Evolutionary conservation across 2,329 filamentous ascomycete genomes (phyloP).

Genomic region (Ceratocystis albifundus): DNA sequence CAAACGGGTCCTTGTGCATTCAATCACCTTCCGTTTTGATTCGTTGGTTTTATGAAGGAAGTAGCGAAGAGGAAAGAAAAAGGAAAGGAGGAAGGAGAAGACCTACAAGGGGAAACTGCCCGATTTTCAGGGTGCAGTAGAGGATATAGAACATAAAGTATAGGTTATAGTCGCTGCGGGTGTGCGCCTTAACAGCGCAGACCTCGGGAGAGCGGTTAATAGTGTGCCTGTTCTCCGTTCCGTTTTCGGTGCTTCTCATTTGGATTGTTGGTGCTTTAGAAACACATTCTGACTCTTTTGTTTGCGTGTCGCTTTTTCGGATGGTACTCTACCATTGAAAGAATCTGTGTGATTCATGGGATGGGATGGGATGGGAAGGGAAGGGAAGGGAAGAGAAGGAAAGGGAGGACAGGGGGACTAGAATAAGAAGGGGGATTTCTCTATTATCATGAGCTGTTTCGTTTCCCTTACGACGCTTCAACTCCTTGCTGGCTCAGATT

Average conservation of each 20-base stretch:
- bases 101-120: not conserved
- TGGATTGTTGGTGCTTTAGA: not conserved
- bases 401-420: not conserved
- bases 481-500: conserved; percentile 2
- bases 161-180: not conserved
- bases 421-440: not conserved
- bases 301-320: not conserved
- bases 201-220: too few species aligned
- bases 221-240: not conserved
- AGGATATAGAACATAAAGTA: not conserved
- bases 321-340: not conserved
- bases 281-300: not conserved
- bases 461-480: not conserved
- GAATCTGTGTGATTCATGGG: not conserved
- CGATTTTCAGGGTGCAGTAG: not conserved
- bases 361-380: not conserved
- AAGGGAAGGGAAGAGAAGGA: not conserved
- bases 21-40: not conserved
- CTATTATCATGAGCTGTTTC: not conserved
- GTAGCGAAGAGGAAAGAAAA: not conserved
- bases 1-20: not conserved
- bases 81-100: not conserved
- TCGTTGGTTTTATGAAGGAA: not conserved
- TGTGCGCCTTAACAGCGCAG: too few species aligned
- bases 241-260: not conserved